phyloP scores from a whole-genome alignment of 2,329 filamentous ascomycete genomes.

The Grosmannia huntii region DNA sequence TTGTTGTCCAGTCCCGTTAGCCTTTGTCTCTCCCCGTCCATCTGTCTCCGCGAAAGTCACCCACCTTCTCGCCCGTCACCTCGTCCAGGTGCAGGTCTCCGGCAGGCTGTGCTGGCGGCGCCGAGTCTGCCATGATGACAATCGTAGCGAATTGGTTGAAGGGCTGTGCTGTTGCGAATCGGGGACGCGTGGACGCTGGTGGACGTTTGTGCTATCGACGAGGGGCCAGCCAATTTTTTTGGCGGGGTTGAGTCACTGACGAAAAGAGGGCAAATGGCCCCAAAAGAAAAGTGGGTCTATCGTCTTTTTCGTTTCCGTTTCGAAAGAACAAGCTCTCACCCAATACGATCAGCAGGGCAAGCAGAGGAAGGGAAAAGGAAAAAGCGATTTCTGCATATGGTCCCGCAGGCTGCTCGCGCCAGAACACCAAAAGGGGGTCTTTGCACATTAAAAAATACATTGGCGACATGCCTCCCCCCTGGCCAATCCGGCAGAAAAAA shows the following conservation, averaged over 20 bases:
- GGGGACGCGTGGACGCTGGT: no score
- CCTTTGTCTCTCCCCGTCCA: neutral
- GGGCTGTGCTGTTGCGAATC: neutral
- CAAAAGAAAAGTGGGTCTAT: neutral
- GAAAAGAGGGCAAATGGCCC: neutral
- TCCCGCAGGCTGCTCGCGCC: neutral
- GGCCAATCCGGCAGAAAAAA: neutral
- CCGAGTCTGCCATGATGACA: conserved; percentile 10
- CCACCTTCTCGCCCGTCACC: conserved; percentile 63
- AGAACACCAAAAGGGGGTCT: neutral
- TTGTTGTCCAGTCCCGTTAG: neutral
- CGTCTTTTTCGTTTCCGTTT: no score
- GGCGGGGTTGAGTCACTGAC: conserved; percentile 2
- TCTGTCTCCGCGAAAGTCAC: neutral
- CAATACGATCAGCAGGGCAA: no score
- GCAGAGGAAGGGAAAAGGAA: neutral
- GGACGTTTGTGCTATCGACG: neutral
- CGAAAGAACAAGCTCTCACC: no score
- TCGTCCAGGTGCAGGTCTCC: conserved; percentile 69
- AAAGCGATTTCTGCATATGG: neutral
- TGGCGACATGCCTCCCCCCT: neutral
- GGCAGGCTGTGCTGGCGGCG: conserved; percentile 11
- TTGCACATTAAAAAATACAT: neutral
- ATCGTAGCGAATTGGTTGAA: neutral
- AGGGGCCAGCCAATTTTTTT: conserved; percentile 2